Conservation (phyloP, 2,329 filamentous ascomycete species). For the Aspergillus novofumigatus region DNA sequence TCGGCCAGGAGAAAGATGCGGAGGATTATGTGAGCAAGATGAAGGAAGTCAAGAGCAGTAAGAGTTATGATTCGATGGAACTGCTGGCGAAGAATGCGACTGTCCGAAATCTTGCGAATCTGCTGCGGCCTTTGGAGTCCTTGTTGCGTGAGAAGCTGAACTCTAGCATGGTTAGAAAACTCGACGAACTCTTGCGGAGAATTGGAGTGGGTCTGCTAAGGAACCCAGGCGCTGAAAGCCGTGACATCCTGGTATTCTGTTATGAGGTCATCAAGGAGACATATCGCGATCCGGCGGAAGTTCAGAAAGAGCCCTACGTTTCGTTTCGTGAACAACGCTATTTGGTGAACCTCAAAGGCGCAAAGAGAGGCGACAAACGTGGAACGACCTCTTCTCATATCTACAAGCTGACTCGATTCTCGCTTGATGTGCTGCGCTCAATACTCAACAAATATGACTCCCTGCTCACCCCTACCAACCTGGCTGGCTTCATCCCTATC, state of each 20-base stretch:
- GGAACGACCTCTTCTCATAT: conserved; percentile 72
- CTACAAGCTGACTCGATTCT: conserved; percentile 84
- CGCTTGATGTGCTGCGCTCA: conserved; percentile 78
- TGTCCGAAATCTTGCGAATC: conserved; percentile 65
- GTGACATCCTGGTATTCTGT: conserved; percentile 86
- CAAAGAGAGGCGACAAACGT: conserved; percentile 68
- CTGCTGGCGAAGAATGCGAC: conserved; percentile 80
- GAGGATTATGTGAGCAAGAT: conserved; percentile 93
- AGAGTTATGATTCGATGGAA: conserved; percentile 97
- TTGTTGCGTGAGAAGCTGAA: conserved; percentile 81
- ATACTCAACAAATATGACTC: conserved; percentile 82
- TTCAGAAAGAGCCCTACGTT: conserved; percentile 20
- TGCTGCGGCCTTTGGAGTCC: conserved; percentile 73
- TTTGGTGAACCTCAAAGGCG: conserved; percentile 70
- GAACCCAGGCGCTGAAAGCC: conserved; percentile 72
- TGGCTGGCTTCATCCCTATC: conserved; percentile 81
- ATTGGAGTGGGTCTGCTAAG: conserved; percentile 78
- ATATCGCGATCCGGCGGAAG: conserved; percentile 60
- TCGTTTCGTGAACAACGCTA: conserved; percentile 52
- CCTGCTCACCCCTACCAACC: conserved; percentile 72
- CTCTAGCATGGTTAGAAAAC: conserved; percentile 76
- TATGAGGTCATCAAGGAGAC: conserved; percentile 90
- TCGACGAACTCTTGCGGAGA: conserved; percentile 80
- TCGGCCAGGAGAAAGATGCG: conserved; percentile 93
- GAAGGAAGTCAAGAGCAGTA: conserved; percentile 97